A percentile compares a stretch with the other conserved stretches of the same genome.
phyloP scores from a whole-genome alignment of 75 land plant species.

The Selaginella tamariscina region DNA sequence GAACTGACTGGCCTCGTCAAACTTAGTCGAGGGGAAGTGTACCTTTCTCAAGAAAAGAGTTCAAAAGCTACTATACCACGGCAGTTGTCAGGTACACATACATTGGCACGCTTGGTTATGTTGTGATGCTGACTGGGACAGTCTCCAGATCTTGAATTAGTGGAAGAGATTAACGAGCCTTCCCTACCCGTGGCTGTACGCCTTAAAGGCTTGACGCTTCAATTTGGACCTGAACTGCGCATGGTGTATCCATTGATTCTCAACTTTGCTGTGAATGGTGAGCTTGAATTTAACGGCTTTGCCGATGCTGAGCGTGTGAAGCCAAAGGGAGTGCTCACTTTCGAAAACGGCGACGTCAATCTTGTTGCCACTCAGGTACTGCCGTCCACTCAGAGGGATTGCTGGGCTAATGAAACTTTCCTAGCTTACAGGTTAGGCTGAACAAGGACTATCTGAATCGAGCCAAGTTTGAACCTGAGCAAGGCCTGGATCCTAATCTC shows the following conservation, averaged over 20 bases:
- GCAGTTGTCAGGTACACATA: conserved; percentile 19
- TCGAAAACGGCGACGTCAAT: conserved; percentile 97
- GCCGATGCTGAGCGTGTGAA: conserved; percentile 74
- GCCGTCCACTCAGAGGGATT: neutral
- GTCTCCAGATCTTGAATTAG: neutral
- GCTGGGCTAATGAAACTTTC: neutral
- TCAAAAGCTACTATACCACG: conserved; percentile 39
- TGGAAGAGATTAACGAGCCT: conserved; percentile 34
- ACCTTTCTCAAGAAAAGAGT: conserved; percentile 95
- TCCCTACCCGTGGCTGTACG: conserved; percentile 54
- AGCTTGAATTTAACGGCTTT: conserved; percentile 77
- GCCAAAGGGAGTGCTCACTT: conserved; percentile 77
- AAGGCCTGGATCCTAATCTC: conserved; percentile 80
- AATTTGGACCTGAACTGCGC: conserved; percentile 83
- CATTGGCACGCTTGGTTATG: neutral
- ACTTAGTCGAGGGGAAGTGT: conserved; percentile 94
- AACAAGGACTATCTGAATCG: conserved; percentile 78
- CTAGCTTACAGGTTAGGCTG: conserved; percentile 57
- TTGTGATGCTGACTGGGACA: conserved; percentile 5
- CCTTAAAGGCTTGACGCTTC: conserved; percentile 60
- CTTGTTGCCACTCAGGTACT: conserved; percentile 87
- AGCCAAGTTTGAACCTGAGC: conserved; percentile 95
- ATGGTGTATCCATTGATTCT: conserved; percentile 95
- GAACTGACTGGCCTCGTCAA: conserved; percentile 80
- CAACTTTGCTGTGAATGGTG: conserved; percentile 95